Base-by-base conservation (phyloP, 208 protist species). In the Leishmania turanica region DNA sequence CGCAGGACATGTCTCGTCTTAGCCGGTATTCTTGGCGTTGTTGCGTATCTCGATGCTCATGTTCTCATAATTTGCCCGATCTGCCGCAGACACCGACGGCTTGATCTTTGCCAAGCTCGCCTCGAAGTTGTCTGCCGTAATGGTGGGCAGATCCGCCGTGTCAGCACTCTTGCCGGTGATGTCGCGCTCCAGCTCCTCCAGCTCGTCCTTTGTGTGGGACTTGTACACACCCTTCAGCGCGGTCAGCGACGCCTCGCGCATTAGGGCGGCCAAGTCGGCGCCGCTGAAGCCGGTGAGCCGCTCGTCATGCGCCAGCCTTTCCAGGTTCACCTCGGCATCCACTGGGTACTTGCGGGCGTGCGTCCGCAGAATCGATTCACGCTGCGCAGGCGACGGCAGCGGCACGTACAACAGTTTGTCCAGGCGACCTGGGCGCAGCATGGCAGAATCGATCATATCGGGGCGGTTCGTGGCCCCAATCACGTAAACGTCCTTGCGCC, bases 391-490 rank as follows among this genome's bases (percentile, higher is more conserved):
- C 11, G 84, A 92, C 4, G 99, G 99, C 13, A 99, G 92, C 6
- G 98, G 96, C 7, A 99, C 98, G 81, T 98, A 99, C 0, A 99
- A 90, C 42, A 98, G 83, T 89, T 99, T 99, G 84, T 99, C 99
- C 0, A 99, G 91, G 9, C 99, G 92, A 11, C 96, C 99, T 3
- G 99, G 99, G 34, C 99, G 93, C n/a, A 99, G 88, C 93, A 99
- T 99, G 15, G 99, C 99, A 27, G 96, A 90, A 83, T 99, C 99
- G 84, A 99, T 99, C 85, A 99, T 99, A 81, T 99, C 98, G 0
- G 98, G 98, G 42, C 99, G 90, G 87, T 99, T 99, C 13, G 99
- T 99, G 0, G 99, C 99, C 7, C 93, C 99, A 84, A 99, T 99
- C 42, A 99, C 96, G 86, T 98, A 99, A 2, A 99, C 98, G 27